Percentiles rank a stretch among this genome's conserved stretches.
These are phyloP conservation scores for Hippophae tibetana DNA, from an alignment of 306 rosid genomes.

Conservation along the genomic window DNA sequence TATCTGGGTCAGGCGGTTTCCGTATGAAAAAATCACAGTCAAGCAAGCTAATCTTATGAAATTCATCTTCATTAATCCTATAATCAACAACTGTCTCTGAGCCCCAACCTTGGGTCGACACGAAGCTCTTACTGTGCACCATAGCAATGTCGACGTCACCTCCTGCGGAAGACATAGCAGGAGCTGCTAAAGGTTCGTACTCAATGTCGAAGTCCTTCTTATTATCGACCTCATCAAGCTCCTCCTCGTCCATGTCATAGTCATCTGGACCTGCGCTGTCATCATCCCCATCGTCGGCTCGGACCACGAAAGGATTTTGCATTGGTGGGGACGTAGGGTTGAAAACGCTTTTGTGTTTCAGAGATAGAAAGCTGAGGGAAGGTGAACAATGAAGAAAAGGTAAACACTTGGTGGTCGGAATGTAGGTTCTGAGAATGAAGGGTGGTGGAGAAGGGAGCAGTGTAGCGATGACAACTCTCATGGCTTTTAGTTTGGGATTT, in stretches of 20 bases:
- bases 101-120: constrained; percentile 73
- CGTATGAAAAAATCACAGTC: constrained; percentile 83
- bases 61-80: constrained; percentile 79
- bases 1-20: constrained; percentile 82
- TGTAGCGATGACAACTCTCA: too few relatives aligned
- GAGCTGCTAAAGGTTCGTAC: constrained; percentile 45
- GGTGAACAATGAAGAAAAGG: too few relatives aligned
- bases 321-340: too few relatives aligned
- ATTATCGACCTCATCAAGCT: constrained; percentile 78
- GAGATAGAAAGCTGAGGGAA: too few relatives aligned
- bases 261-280: too few relatives aligned
- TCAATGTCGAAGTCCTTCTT: constrained; percentile 88
- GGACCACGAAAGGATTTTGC: too few relatives aligned
- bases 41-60: constrained; percentile 66
- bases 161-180: not conserved
- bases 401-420: too few relatives aligned
- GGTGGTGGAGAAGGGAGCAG: too few relatives aligned
- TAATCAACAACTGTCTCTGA: constrained; percentile 74
- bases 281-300: too few relatives aligned
- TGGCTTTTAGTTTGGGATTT: too few relatives aligned
- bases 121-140: constrained; percentile 59
- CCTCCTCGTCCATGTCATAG: constrained; percentile 70
- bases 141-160: constrained; percentile 45
- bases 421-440: too few relatives aligned
- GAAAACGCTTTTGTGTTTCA: too few relatives aligned